Percentiles rank a stretch among this genome's conserved stretches.
These are phyloP conservation scores for Hirsutella minnesotensis DNA, from an alignment of 2,329 filamentous ascomycete species.

Conservation along the genomic window DNA sequence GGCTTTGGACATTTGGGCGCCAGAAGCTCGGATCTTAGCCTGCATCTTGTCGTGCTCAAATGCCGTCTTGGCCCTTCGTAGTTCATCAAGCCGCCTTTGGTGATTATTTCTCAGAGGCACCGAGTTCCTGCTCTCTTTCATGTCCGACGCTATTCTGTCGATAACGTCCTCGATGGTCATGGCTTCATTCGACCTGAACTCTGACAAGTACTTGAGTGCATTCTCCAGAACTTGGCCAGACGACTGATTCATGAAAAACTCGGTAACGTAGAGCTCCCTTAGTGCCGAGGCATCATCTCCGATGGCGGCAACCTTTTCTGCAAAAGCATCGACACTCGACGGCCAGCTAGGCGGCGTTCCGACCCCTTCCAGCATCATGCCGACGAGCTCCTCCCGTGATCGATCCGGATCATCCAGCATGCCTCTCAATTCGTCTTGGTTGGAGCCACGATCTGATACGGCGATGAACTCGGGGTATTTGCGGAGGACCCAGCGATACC, in stretches of 20 bases:
- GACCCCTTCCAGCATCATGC: conserved; percentile 23
- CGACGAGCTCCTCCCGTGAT: conserved; percentile 23
- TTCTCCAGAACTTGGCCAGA: conserved; percentile 20
- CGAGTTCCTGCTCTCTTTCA: conserved; percentile 16
- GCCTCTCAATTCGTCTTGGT: conserved; percentile 19
- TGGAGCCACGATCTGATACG: conserved; percentile 15
- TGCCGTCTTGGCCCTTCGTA: conserved; percentile 34
- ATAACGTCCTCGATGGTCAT: conserved; percentile 21
- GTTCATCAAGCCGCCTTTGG: conserved; percentile 29
- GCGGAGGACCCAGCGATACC: conserved; percentile 36
- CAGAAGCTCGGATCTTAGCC: conserved; percentile 22
- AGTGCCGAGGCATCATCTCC: conserved; percentile 19
- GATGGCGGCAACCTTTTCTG: conserved; percentile 18
- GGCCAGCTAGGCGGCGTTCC: conserved; percentile 21
- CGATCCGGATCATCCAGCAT: conserved; percentile 25
- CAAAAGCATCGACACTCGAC: conserved; percentile 20
- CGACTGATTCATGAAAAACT: conserved; percentile 27
- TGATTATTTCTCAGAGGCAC: conserved; percentile 26
- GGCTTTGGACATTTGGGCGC: conserved; percentile 14
- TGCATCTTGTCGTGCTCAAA: conserved; percentile 32
- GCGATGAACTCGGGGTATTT: conserved; percentile 25
- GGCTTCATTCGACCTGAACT: conserved; percentile 14
- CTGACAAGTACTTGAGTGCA: conserved; percentile 28
- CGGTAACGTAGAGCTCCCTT: conserved; percentile 25
- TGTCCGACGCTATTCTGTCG: conserved; percentile 19